Evolutionary conservation across 208 protist genomes (phyloP).

Genomic region (Leishmania amazonensis): DNA sequence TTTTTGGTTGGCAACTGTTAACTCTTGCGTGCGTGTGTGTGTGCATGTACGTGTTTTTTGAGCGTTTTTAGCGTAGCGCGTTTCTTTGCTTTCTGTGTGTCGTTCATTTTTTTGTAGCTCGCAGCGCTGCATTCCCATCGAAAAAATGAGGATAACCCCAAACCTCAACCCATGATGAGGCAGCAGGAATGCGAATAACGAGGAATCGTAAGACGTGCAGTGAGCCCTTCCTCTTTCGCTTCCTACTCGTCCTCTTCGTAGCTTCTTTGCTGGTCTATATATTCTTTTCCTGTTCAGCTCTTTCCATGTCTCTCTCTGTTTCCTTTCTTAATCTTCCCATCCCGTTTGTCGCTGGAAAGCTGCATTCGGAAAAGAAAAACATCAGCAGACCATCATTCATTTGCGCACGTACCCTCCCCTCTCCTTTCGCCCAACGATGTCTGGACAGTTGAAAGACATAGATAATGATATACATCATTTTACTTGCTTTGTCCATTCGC

Average conservation of each 20-base stretch:
- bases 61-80: background rate
- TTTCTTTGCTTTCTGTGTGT: constrained; percentile 5
- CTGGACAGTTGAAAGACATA: background rate
- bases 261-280: background rate
- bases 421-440: background rate
- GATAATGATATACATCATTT: background rate
- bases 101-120: background rate
- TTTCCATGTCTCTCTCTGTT: constrained; percentile 5
- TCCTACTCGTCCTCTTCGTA: background rate
- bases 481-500: background rate
- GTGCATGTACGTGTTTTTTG: background rate
- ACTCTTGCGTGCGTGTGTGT: background rate
- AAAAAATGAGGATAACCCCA: background rate
- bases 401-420: background rate
- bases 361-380: background rate
- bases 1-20: background rate
- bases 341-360: background rate
- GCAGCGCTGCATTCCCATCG: background rate
- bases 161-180: background rate
- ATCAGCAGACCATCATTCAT: background rate
- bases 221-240: background rate
- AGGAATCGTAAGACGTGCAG: background rate
- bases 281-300: constrained; percentile 4
- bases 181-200: background rate
- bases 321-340: background rate